phyloP scores from a whole-genome alignment of 2,329 filamentous ascomycete genomes.

The Colletotrichum lindemuthianum region DNA sequence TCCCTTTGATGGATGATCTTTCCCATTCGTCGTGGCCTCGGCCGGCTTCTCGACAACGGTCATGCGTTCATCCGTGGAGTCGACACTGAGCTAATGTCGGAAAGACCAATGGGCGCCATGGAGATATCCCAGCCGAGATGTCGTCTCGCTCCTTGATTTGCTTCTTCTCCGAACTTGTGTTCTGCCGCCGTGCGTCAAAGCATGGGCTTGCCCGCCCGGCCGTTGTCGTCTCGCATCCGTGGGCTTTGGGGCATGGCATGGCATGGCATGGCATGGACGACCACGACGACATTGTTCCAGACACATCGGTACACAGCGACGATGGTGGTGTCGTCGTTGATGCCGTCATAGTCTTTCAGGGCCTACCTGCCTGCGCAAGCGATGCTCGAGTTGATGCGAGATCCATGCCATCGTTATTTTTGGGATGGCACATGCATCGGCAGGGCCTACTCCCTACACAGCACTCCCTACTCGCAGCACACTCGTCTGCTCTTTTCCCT shows the following conservation, averaged over 20 bases:
- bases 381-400: constrained; percentile 15
- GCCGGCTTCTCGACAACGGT: constrained; percentile 53
- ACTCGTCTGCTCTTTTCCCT: constrained; percentile 1
- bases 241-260: not conserved
- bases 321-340: not conserved
- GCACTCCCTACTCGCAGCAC: constrained; percentile 10
- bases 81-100: constrained; percentile 55
- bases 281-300: not conserved
- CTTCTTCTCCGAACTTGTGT: constrained; percentile 39
- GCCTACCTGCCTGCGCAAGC: not conserved
- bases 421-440: constrained; percentile 2
- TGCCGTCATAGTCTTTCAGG: not conserved
- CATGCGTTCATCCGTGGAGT: constrained; percentile 63
- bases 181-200: constrained; percentile 6
- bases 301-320: no score
- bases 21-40: constrained; percentile 32
- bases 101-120: constrained; percentile 53
- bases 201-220: constrained; percentile 11
- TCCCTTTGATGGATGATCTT: constrained; percentile 33
- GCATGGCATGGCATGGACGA: not conserved
- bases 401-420: constrained; percentile 19
- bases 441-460: constrained; percentile 19
- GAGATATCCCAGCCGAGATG: constrained; percentile 54
- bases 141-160: constrained; percentile 43
- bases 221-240: not conserved